Base-by-base conservation (phyloP, 176 grass and related monocot species). In the Musa itinerans region DNA sequence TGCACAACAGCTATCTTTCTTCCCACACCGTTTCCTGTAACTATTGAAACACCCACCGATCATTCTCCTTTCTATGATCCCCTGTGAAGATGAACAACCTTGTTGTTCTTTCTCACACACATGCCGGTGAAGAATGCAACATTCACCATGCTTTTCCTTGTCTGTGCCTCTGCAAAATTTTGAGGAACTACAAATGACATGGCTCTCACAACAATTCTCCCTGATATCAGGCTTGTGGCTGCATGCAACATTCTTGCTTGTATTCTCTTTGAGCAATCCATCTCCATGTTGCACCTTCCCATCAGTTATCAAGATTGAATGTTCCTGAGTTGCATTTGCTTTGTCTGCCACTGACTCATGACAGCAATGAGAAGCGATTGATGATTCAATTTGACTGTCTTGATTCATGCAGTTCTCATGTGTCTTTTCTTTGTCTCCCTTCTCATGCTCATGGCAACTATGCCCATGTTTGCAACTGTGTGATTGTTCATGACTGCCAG, bases 21-120 rank as follows among this genome's bases (percentile, higher is more conserved):
- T 83, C 58, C 73, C 75, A 78, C 82, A 84, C 65, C 83, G 68
- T 68, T 84, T 82, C 54, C 73, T 82, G 67, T 83, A 87, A 80
- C 80, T 94, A 76, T 83, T 84, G 79, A 89, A 95, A 29, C 88
- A 91, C 17, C 71, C 61, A 67, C 71, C 82, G 53, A 29, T 55
- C 49, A 72, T 78, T 71, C 76, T 86, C 73, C 54, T 75, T 57
- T 78, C 68, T 34, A 52, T 50, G 24, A 70, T 80, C 25, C 83
- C 69, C 51, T 22, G 55, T 75, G 55, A 74, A 74, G 78, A 81
- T 68, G 88, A 83, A 63, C 82, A 89, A 11, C 82, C 81, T 65
- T 61, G 69, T 51, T 71, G 69, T 51, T 72, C 80, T 76, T 82
- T 83, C 58, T 69, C 84, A 54, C 73, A 69, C 11, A 71, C 81